These are phyloP conservation scores for Dissophora ornata DNA, from an alignment of 192 early-diverging fungal genomes.

Conservation along the genomic window DNA sequence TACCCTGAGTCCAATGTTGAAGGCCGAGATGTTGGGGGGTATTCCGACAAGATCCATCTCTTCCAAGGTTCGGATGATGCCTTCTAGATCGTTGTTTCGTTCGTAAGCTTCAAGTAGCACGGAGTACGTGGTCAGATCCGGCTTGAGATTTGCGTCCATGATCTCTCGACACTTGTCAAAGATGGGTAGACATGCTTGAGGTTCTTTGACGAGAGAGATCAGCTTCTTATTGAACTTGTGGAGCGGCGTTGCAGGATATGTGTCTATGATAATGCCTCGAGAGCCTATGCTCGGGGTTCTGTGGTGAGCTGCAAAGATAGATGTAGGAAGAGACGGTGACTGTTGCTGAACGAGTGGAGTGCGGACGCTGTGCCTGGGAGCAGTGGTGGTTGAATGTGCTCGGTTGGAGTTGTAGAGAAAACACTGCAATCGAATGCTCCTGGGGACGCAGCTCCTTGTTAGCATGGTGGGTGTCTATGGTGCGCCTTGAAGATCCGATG, in stretches of 20 bases:
- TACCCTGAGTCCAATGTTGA: constrained; percentile 58
- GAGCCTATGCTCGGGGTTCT: not conserved
- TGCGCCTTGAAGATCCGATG: too few relatives aligned
- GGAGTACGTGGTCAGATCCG: constrained; percentile 57
- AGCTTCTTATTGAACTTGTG: constrained; percentile 25
- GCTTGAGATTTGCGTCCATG: constrained; percentile 41
- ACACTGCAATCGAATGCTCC: too few relatives aligned
- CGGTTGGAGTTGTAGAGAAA: too few relatives aligned
- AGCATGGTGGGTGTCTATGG: too few relatives aligned
- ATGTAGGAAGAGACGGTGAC: not conserved
- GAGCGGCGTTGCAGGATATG: constrained; percentile 34
- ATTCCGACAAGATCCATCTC: constrained; percentile 51
- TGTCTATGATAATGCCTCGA: constrained; percentile 33
- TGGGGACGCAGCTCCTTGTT: too few relatives aligned
- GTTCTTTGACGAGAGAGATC: constrained; percentile 11
- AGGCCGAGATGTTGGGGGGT: constrained; percentile 49
- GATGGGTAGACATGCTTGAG: constrained; percentile 16
- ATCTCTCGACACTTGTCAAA: constrained; percentile 56
- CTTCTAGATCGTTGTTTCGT: constrained; percentile 16
- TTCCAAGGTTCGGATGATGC: constrained; percentile 39
- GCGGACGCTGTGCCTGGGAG: not conserved
- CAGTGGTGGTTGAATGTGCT: too few relatives aligned
- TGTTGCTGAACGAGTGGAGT: too few relatives aligned
- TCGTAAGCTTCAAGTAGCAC: constrained; percentile 50
- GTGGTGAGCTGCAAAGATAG: not conserved